Evolutionary conservation across 768 basidiomycete species (phyloP), one percentile per base, ranked within the genome.

Genomic region (Rhizopogon vulgaris): DNA sequence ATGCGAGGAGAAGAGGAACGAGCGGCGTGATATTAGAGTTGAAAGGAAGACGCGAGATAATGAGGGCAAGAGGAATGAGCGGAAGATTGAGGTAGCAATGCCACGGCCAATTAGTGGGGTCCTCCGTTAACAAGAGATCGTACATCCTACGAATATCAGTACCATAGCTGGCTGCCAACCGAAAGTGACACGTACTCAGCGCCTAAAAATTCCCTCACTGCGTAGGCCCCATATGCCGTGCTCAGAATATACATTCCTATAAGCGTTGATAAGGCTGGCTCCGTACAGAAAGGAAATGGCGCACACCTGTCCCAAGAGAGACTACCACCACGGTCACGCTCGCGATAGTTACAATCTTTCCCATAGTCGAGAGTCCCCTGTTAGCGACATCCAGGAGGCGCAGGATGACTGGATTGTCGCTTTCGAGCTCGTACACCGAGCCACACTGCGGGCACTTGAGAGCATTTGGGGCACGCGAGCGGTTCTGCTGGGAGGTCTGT

Each of bases 401-500:
- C 32, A 90, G 71, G 0, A 79, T 37, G 10, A 68, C 49, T 1
- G 86, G 83, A 48, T 82, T 78, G 9, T 82, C 68, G 67, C 85
- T 89, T 56, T 82, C 78, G 46, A 90, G 63, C 62, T 85, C 79
- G 62, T 89, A 90, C 34, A 61, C 59, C 0, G 82, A 71, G 10
- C 82, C 75, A 55, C 89, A 91, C 55, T 91, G 89, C 0, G 89
- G 87, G 58, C 89, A 91, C 61, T 88, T 87, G 54, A 89, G 75
- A 0, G 87, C 85, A 61, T 86, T 85, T 17, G 59, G 52, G 1
- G 76, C 68, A 27, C 79, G 74, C 8, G 82, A 78, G 9, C 73
- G 67, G 42, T 72, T 81, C 22, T 76, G 72, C 58, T 90, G 84
- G 3, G 87, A 79, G 15, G 84, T 75, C 54, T 82, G 78, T 37